Evolutionary conservation across 306 rosid genomes (phyloP), one percentile per base, ranked within the genome.

Genomic region (Vachellia collinsii): DNA sequence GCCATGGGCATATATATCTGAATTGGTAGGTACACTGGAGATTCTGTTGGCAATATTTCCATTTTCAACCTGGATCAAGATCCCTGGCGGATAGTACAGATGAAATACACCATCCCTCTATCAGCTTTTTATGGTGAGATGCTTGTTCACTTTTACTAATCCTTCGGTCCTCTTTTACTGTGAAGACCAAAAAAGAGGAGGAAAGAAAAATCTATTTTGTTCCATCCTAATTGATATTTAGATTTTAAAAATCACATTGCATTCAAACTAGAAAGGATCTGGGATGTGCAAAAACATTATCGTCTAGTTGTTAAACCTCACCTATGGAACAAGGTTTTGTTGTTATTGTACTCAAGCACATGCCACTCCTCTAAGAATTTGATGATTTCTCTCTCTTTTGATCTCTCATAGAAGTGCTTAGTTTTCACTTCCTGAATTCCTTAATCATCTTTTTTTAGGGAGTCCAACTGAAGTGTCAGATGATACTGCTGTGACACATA

Each of bases 61-160:
- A 88, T 94, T 83, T 78, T 91, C 88, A 92, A 89, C 85, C 89
- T 94, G 48, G 91, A 91, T 58, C 86, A 84, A 79, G 80, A 86
- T 71, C 83, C 91, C 39, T 81, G 83, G 85, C 90, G 80, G 64
- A 64, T 94, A 29, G 79, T 86, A 53, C 82, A 47, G 38, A 91
- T 89, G 91, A 89, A 82, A 46, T 92, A 94, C 88, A 72, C 71
- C 20, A 90, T 94, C 87, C 97, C 94, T 48, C 74, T 84, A 73
- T 80, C 91, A 61, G 91, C 84, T 85, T 90, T 94, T 67, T 88
- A 86, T 64, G 97, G 98, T 92, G 72, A 85, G 93, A 87, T 59
- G 29, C 73, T 68, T 34, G 56, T 20, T 64, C 64, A n/a, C 64
- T 34, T 65, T 54, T 44, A 46, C 7, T 54, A 79, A 74, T 80